Percentiles rank a stretch among this genome's conserved stretches.
Evolutionary conservation across 495 filamentous ascomycete genomes (phyloP).

Genomic region (Hypoxylon cercidicola): DNA sequence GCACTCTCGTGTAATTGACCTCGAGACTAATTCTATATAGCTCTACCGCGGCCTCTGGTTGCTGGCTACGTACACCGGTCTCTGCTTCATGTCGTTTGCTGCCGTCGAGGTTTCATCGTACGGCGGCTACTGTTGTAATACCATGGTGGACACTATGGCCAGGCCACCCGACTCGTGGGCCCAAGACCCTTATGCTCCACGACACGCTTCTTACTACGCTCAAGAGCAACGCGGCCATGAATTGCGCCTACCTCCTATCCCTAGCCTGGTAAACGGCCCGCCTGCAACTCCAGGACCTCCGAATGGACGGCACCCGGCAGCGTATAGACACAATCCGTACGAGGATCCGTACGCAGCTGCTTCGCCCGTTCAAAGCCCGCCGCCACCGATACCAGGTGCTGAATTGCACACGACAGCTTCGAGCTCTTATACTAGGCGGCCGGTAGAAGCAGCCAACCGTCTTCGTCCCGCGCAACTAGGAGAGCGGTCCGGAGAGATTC

Average conservation of each 20-base stretch:
- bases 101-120: conserved; percentile 53
- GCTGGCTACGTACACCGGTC: conserved; percentile 18
- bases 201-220: conserved; percentile 51
- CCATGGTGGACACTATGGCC: conserved; percentile 60
- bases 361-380: conserved; percentile 36
- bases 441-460: conserved; percentile 43
- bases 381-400: conserved; percentile 44
- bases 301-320: conserved; percentile 34
- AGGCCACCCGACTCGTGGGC: conserved; percentile 54
- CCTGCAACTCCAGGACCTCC: conserved; percentile 31
- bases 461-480: conserved; percentile 51
- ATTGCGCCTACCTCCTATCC: conserved; percentile 43
- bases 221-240: conserved; percentile 48
- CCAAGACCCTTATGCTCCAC: conserved; percentile 54
- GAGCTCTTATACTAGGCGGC: conserved; percentile 40
- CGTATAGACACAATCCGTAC: conserved; percentile 30
- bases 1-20: conserved; percentile 23
- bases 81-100: conserved; percentile 42
- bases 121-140: conserved; percentile 53
- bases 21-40: conserved; percentile 38
- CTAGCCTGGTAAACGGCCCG: conserved; percentile 40
- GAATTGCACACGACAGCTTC: conserved; percentile 45
- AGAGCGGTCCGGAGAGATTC: conserved; percentile 51
- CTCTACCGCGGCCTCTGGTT: conserved; percentile 22
- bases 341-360: conserved; percentile 38